Conservation (phyloP, 305 asterid species). For the Withania somnifera region DNA sequence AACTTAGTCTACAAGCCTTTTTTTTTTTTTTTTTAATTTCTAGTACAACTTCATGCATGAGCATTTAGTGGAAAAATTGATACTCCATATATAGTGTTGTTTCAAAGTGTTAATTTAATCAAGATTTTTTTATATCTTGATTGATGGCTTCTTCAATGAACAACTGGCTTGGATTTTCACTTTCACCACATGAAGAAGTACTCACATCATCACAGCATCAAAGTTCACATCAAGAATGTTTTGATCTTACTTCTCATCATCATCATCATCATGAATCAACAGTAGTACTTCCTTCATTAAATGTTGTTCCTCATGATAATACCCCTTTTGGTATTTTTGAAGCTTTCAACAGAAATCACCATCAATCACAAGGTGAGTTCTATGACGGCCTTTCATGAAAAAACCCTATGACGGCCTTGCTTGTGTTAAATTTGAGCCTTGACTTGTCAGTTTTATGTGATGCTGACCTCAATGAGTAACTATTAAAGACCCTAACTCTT, state of each 20-base stretch:
- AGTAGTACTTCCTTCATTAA: constrained; percentile 41
- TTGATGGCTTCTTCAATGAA: constrained; percentile 48
- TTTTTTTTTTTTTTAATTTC: too few relatives aligned
- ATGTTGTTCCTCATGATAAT: constrained; percentile 19
- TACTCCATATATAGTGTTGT: background rate
- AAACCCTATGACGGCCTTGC: background rate
- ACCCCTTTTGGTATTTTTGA: constrained; percentile 38
- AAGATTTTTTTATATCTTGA: constrained; percentile 4
- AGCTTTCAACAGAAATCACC: constrained; percentile 32
- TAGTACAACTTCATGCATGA: constrained; percentile 36
- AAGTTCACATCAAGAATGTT: constrained; percentile 28
- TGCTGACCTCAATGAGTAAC: background rate
- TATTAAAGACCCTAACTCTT: background rate
- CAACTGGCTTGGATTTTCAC: constrained; percentile 76
- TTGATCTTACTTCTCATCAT: constrained; percentile 32
- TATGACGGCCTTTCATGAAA: background rate
- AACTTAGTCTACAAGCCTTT: background rate
- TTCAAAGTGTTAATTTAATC: too few relatives aligned
- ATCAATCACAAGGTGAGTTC: constrained; percentile 35
- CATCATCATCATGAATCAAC: background rate
- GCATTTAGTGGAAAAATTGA: background rate
- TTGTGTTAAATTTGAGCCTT: background rate
- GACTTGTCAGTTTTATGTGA: background rate
- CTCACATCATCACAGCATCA: constrained; percentile 14
- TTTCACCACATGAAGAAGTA: constrained; percentile 41